Base-by-base conservation (phyloP, 352 stramenopile species). In the Globisporangium apiculatum region DNA sequence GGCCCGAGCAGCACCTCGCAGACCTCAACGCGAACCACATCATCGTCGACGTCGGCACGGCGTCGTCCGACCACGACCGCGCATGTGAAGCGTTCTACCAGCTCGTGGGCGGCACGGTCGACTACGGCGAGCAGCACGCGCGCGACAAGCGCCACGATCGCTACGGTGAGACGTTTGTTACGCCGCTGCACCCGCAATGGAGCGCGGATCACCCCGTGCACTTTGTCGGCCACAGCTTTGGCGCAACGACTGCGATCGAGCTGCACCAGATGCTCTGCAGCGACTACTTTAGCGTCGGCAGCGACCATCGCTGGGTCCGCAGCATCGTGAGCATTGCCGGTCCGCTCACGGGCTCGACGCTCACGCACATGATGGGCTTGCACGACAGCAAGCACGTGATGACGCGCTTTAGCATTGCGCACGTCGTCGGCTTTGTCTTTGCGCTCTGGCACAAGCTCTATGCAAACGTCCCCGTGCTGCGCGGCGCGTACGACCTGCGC, bases 31-130 rank as follows among this genome's bases (percentile, higher is more conserved):
- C 73, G 15, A 87, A 87, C 64, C 76, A 87, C 50, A 18, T 79
- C 36, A 56, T 89, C 1, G 63, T 87, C 17, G 75, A 88, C 53
- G 74, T 89, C 10, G 79, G 79, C 31, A 55, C 65, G 37, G 64
- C 81, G 18, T 85, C 80, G 5, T 90, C 80, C 5, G 76, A 88
- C 55, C 75, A 90, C 58, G 80, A 90, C 58, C 74, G 80, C 48
- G 76, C 76, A 0, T 87, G 76, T 51, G 80, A 90, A 52, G 57
- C 65, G 2, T 90, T 90, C 51, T 90, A 76, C 65, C 77, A 88
- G 52, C 63, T 90, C 35, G 55, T 73, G 4, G 79, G 79, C 3
- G 77, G 79, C 12, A 55, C 52, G 8, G 77, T 88, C 14, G 77
- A 89, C 67, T 89, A 89, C 38, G 79, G 79, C 10, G 63, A 81